Evolutionary conservation across 2,329 filamentous ascomycete species (phyloP).

Genomic region (Botryotinia narcissicola): DNA sequence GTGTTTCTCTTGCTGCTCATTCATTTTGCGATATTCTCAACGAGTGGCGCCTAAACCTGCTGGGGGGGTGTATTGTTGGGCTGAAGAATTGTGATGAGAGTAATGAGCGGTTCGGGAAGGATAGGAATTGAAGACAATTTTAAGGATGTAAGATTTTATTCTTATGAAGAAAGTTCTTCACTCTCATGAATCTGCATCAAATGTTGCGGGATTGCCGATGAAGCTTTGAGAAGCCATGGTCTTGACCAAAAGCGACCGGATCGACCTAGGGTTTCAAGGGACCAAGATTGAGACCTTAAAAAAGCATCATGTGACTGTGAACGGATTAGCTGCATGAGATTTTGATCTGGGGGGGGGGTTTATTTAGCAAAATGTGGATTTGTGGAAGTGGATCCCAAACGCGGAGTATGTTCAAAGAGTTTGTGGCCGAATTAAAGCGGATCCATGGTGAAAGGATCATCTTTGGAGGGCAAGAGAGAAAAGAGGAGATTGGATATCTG

Average conservation of each 20-base stretch:
- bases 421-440: not conserved
- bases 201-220: not conserved
- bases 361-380: not conserved
- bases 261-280: not conserved
- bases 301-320: not conserved
- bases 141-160: not conserved
- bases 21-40: not conserved
- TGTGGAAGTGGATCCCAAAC: not conserved
- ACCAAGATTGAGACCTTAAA: not conserved
- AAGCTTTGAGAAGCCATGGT: not conserved
- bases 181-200: not conserved
- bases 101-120: not conserved
- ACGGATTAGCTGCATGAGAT: not conserved
- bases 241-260: not conserved
- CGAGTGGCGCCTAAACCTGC: slow-evolving; percentile 7
- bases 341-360: not conserved
- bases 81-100: slow-evolving; percentile 1
- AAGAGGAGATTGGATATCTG: slow-evolving; percentile 7
- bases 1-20: not conserved
- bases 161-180: not conserved
- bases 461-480: not conserved
- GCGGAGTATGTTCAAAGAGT: not conserved
- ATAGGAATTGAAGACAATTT: slow-evolving; percentile 2
- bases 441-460: not conserved
- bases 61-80: not conserved